Evolutionary conservation across 2,329 filamentous ascomycete genomes (phyloP).

Genomic region (Trichoderma atrobrunneum): DNA sequence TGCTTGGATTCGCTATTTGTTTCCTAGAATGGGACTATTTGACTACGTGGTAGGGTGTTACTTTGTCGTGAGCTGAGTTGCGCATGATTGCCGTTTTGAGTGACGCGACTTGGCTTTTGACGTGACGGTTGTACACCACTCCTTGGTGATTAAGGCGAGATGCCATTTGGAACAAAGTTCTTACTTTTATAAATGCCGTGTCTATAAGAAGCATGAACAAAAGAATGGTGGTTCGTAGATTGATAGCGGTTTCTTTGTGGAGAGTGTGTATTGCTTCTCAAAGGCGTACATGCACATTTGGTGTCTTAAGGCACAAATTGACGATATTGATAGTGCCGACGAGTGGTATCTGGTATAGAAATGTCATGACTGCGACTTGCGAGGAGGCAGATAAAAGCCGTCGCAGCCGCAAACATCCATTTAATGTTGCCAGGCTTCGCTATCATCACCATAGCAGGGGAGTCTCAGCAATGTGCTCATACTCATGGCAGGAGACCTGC

Average conservation of each 20-base stretch:
- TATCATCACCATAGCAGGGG: neutral
- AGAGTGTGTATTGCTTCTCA: neutral
- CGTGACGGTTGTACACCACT: neutral
- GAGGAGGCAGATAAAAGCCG: too few relatives aligned
- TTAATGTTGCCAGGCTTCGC: neutral
- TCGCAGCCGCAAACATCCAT: neutral
- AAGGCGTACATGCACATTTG: neutral
- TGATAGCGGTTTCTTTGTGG: neutral
- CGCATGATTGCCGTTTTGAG: neutral
- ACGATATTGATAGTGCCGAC: neutral
- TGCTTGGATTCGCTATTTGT: neutral
- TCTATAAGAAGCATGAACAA: neutral
- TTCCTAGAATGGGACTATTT: neutral
- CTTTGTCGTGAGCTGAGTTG: neutral
- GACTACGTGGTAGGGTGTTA: neutral
- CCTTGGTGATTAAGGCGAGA: neutral
- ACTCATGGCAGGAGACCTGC: neutral
- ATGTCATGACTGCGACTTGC: too few relatives aligned
- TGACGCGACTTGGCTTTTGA: neutral
- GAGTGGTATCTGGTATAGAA: too few relatives aligned
- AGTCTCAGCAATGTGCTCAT: neutral
- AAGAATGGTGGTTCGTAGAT: neutral
- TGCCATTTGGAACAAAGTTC: neutral
- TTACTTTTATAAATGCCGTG: neutral
- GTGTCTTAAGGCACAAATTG: neutral